Evolutionary conservation across 2,329 filamentous ascomycete genomes (phyloP), one percentile per base, ranked within the genome.

Genomic region (Didymosphaeria variabile): DNA sequence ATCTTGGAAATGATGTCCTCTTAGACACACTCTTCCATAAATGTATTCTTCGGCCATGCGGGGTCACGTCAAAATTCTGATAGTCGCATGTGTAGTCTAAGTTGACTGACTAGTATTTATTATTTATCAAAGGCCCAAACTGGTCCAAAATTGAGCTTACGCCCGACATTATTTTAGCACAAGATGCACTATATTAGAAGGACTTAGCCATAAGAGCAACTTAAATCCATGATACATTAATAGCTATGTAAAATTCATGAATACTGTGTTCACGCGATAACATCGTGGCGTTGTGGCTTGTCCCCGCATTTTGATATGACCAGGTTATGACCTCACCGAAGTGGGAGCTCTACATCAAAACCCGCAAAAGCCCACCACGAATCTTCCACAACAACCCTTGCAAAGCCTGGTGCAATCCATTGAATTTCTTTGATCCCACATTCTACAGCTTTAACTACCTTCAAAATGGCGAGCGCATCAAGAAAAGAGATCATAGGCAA

Each of bases 401-500:
- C 7, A 55, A 42, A 46, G 3, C 40, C 19, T 31, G 5, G n/a
- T 38, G 7, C 26, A 13, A 55, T 36, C 15, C 29, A 15, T 36
- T 36, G 9, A 19, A 26, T 23, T 7, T 34, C 31, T 47, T 34
- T n/a, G 8, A 29, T 5, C 26, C 13, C 21, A 13, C 29, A 1
- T 36, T 36, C 31, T 47, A 46, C 31, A 55, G n/a, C 31, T 38
- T 34, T n/a, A 23, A 36, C 10, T 6, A 55, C 42, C n/a, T 32
- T 55, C 60, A 72, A 54, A 52, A 82, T 83, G 80, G 78, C 80
- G 21, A 69, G 90, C 63, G 80, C 86, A 65, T 82, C 88, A 29
- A 92, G 93, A 23, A 91, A 88, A 79, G 88, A 91, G 69, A 83
- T 97, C 56, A 83, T 99, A 59, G 81, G 84, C 68, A 94, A 92